phyloP scores from a whole-genome alignment of 495 filamentous ascomycete genomes.

The Viridothelium virens region DNA sequence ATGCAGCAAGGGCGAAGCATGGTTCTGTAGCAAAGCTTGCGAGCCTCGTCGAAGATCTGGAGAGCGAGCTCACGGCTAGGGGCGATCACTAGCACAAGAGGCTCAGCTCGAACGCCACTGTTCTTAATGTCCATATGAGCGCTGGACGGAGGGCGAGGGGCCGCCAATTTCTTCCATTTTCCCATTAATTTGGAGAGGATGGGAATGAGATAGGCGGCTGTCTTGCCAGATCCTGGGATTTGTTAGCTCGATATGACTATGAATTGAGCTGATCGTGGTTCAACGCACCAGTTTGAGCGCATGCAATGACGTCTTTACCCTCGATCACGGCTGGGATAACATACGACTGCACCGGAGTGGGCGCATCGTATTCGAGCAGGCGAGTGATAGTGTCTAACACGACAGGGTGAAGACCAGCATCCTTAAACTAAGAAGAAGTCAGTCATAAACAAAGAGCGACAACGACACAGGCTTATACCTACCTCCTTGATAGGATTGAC shows the following conservation, averaged over 20 bases:
- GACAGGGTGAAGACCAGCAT: constrained; percentile 76
- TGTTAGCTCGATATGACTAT: background rate
- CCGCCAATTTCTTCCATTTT: constrained; percentile 76
- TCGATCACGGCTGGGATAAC: constrained; percentile 65
- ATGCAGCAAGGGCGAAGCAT: constrained; percentile 89
- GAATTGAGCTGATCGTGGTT: background rate
- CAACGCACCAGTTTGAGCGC: constrained; percentile 79
- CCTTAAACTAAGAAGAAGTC: constrained; percentile 48
- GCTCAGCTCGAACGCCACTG: constrained; percentile 58
- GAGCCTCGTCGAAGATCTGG: constrained; percentile 89
- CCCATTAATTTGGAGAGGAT: constrained; percentile 88
- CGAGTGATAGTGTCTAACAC: constrained; percentile 65
- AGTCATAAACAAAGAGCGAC: background rate
- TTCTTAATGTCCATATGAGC: too few species aligned
- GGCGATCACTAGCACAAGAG: constrained; percentile 74
- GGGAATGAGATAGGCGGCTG: constrained; percentile 83
- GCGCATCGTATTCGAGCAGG: constrained; percentile 55
- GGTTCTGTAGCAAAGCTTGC: constrained; percentile 83
- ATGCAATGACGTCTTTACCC: constrained; percentile 71
- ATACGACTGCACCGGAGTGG: constrained; percentile 83
- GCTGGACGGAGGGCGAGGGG: constrained; percentile 56
- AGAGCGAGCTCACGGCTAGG: constrained; percentile 84
- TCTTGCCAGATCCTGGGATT: constrained; percentile 81
- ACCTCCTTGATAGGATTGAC: constrained; percentile 48
- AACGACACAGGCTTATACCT: constrained; percentile 21